Evolutionary conservation across 495 filamentous ascomycete genomes (phyloP), one percentile per base, ranked within the genome.

Genomic region (Penicillium paradoxum): DNA sequence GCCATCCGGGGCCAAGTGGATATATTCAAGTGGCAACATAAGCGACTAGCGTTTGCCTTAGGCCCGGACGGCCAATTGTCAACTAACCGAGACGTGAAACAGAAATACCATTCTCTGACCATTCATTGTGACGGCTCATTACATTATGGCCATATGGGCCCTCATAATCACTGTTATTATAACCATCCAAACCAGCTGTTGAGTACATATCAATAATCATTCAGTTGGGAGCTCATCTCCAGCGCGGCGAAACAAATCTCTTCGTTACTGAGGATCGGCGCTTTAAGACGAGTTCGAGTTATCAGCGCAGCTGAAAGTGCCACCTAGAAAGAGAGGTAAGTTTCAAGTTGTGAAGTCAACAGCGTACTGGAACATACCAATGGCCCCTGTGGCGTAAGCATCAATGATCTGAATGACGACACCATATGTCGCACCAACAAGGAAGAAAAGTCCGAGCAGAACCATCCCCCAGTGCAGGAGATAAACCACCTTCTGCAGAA

Each of bases 391-490:
- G 7, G 51, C 55, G 15, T 54, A 57, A 7, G 50, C 56, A 14
- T 51, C 53, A 6, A 38, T 54, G 44, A 62, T 56, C 38, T 56
- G 53, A 42, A 54, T 39, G 32, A 56, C 29, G 25, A 59, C 55
- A 2, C 58, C 58, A 19, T 64, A 64, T 6, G 58, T 55, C 30
- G 54, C 54, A 3, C 58, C 62, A 34, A 64, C 50, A 18, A 58
- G 38, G 45, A 64, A 49, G 33, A 64, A 64, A 15, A 59, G 8
- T 27, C 62, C 62, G 0, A 64, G 50, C n/a, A 58, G 18, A 6
- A 60, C 44, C 32, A 60, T 41, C 9, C 41, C 53, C 39, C 33
- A 37, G 37, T 60, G 57, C 15, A 60, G 18, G 7, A 49, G 11
- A 19, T 56, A 60, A 6, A 53, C 38, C 1, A 53, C 30, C 49